Percentiles rank a stretch among this genome's conserved stretches.
These are phyloP conservation scores for Pichia cactophila DNA, from an alignment of 1,139 yeast genomes.

Conservation along the genomic window DNA sequence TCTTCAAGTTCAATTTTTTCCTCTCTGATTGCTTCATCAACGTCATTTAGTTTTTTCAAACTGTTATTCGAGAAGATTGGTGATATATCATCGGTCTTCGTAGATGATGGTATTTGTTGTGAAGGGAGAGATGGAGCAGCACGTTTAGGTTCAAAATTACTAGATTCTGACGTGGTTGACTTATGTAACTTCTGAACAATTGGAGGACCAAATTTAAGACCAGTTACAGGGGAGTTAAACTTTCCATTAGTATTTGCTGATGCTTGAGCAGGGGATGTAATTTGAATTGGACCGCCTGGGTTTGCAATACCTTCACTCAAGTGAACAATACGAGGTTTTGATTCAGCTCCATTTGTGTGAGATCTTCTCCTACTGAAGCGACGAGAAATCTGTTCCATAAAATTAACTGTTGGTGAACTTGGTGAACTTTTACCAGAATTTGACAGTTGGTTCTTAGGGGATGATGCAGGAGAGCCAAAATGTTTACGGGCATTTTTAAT, in stretches of 20 bases:
- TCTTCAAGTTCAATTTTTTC: conserved; percentile 9
- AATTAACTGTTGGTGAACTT: conserved; percentile 13
- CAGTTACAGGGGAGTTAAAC: neutral
- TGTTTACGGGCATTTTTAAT: conserved; percentile 10
- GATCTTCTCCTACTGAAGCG: conserved; percentile 18
- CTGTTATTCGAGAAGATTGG: conserved; percentile 7
- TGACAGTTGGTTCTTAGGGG: conserved; percentile 3
- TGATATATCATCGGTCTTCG: neutral
- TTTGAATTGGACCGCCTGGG: conserved; percentile 17
- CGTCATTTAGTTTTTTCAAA: neutral
- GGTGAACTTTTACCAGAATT: conserved; percentile 6
- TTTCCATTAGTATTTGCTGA: neutral
- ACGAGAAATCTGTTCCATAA: conserved; percentile 21
- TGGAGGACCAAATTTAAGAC: neutral
- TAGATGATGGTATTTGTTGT: neutral
- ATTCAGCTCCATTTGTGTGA: conserved; percentile 4
- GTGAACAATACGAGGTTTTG: conserved; percentile 18
- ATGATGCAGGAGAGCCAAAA: conserved; percentile 4
- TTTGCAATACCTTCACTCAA: conserved; percentile 17
- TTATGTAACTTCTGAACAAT: neutral
- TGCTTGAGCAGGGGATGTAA: conserved; percentile 18
- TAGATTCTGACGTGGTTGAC: neutral
- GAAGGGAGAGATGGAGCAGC: conserved; percentile 12
- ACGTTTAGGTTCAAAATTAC: conserved; percentile 8
- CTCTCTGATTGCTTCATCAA: conserved; percentile 4